phyloP scores from a whole-genome alignment of 306 rosid genomes.

The Ceratonia siliqua region DNA sequence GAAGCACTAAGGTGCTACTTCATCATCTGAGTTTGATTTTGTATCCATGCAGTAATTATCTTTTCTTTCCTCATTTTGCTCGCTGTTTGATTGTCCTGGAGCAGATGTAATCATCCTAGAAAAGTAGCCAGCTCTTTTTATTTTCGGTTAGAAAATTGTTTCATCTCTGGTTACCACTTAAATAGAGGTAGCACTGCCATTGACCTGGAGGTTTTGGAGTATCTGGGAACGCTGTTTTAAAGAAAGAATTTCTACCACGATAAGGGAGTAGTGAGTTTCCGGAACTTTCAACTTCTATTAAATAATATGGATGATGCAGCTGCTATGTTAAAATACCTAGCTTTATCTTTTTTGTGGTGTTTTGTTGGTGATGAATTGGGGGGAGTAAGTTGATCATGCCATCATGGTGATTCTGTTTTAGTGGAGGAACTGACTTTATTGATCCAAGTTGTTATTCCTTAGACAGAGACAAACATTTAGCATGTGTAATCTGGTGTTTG shows the following conservation, averaged over 20 bases:
- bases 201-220: constrained; percentile 9
- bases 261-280: constrained; percentile 6
- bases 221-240: neutral
- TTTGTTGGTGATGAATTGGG: constrained; percentile 21
- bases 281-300: constrained; percentile 1
- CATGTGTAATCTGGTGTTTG: neutral
- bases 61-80: neutral
- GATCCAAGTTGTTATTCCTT: neutral
- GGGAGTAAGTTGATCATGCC: constrained; percentile 12
- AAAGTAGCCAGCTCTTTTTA: neutral
- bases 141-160: constrained; percentile 22
- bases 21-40: neutral
- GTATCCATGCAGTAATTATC: neutral
- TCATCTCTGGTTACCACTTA: neutral
- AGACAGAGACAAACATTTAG: neutral
- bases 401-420: constrained; percentile 27
- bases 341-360: constrained; percentile 3
- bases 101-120: neutral
- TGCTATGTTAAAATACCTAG: neutral
- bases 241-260: neutral
- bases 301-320: constrained; percentile 9
- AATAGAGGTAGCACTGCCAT: constrained; percentile 10
- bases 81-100: neutral
- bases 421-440: neutral
- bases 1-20: neutral